A percentile compares a stretch with the other conserved stretches of the same genome.
Evolutionary conservation across 2,329 filamentous ascomycete genomes (phyloP).

Genomic region (Didymellaceae sp.): DNA sequence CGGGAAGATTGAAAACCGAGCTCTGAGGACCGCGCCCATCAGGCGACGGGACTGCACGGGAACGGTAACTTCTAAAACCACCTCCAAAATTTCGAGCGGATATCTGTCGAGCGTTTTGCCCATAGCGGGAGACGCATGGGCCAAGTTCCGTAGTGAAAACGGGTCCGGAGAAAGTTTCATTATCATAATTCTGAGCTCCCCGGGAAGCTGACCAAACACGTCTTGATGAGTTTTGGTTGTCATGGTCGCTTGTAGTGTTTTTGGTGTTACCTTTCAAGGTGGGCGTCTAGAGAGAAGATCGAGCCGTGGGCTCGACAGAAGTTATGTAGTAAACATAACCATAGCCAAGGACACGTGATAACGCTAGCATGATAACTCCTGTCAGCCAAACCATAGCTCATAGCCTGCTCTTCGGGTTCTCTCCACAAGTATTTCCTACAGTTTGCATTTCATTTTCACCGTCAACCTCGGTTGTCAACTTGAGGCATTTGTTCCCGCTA

Average conservation of each 20-base stretch:
- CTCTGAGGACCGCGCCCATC: background rate
- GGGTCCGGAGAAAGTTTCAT: constrained; percentile 11
- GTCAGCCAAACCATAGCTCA: too few species aligned
- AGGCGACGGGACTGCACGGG: background rate
- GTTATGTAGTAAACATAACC: background rate
- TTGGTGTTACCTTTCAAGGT: background rate
- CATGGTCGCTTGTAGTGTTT: constrained; percentile 3
- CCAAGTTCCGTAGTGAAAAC: constrained; percentile 11
- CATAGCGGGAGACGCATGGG: constrained; percentile 13
- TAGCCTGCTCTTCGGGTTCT: too few species aligned
- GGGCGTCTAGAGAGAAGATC: constrained; percentile 4
- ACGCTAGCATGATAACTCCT: background rate
- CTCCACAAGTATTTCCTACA: too few species aligned
- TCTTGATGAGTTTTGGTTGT: constrained; percentile 6
- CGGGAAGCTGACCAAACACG: constrained; percentile 9
- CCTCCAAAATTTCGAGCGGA: constrained; percentile 17
- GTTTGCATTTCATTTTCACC: too few species aligned
- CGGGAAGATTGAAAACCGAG: background rate
- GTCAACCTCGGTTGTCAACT: too few species aligned
- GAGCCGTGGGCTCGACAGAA: constrained; percentile 3
- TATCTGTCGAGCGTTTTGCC: constrained; percentile 16
- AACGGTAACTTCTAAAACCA: constrained; percentile 13
- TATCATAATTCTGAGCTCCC: constrained; percentile 14
- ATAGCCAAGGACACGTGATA: background rate
- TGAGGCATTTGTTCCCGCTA: too few species aligned